Evolutionary conservation across 2,329 filamentous ascomycete genomes (phyloP).

Genomic region (Macroventuria anomochaeta): DNA sequence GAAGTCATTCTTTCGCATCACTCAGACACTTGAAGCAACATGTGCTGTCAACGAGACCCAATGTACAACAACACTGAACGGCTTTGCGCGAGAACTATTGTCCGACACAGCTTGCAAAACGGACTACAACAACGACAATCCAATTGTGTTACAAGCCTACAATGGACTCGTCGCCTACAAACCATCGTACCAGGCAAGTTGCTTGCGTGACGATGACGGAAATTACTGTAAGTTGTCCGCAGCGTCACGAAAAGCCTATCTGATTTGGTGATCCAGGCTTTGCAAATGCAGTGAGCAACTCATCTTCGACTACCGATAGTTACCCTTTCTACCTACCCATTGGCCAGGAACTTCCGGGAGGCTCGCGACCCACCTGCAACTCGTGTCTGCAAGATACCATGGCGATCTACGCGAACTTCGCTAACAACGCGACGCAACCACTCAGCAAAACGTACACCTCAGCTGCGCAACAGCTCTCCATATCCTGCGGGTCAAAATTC

Average conservation of each 20-base stretch:
- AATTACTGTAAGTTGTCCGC: conserved; percentile 66
- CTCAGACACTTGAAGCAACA: conserved; percentile 77
- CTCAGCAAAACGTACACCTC: conserved; percentile 72
- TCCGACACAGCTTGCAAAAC: conserved; percentile 68
- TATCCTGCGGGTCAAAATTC: conserved; percentile 64
- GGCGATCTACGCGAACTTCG: conserved; percentile 75
- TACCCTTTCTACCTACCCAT: conserved; percentile 88
- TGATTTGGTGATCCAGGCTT: conserved; percentile 58
- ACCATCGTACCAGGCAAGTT: conserved; percentile 79
- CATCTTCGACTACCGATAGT: conserved; percentile 70
- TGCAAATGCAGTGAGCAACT: conserved; percentile 82
- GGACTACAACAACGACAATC: conserved; percentile 73
- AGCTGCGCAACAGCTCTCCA: conserved; percentile 77
- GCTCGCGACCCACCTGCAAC: conserved; percentile 74
- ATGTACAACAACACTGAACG: conserved; percentile 71
- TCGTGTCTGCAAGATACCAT: conserved; percentile 80
- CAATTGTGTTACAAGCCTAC: conserved; percentile 75
- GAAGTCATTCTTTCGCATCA: conserved; percentile 73
- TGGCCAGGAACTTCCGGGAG: conserved; percentile 71
- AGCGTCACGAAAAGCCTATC: neutral
- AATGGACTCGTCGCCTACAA: conserved; percentile 78
- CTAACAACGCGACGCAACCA: conserved; percentile 68
- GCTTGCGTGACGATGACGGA: conserved; percentile 71
- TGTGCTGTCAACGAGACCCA: conserved; percentile 71
- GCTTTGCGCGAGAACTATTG: conserved; percentile 70